Base-by-base conservation (phyloP, 192 early-diverging fungal genomes). In the Coemansia sp. region DNA sequence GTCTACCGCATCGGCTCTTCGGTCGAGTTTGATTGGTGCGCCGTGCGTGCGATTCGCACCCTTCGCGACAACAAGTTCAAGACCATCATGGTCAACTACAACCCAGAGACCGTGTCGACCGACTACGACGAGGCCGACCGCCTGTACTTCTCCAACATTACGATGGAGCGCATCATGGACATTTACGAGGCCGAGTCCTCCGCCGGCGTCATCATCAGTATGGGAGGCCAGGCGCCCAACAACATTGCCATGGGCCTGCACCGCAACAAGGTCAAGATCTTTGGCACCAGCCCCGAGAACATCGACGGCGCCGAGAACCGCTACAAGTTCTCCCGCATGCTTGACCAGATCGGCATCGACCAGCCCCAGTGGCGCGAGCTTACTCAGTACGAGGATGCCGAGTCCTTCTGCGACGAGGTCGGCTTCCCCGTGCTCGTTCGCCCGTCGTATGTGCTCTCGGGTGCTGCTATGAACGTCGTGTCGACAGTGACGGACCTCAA, bases 41-140 rank as follows among this genome's bases (percentile, higher is more conserved):
- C 91, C 24, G 97, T 98, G 36, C 88, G 92, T 42, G 92, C 93
- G 35, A 96, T 98, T 60, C 93, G 95, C 59, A 92, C 94, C 19
- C 86, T 98, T 49, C 91, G 95, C 54, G 85, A 87, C 34, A 84
- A 84, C 65, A 86, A 87, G 25, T 82, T 89, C 82, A 96, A 98
- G 85, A 97, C 97, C 3, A 83, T 98, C 67, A 98, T 98, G 97
- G 83, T 98, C 68, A 98, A 98, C 87, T 98, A 97, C 82, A 98
- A 98, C 75, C 97, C 97, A 18, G 97, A 98, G 74, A 98, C 97
- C 3, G 97, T 98, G 18, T 94, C 92, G 11, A 98, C 97, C 7
- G 97, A 98, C 83, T 98, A 93, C 61, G 97, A 98, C 68, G 97
- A 98, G 84, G 91, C 90, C 5, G 97, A 98, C 68, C 85, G 94